Base-by-base conservation (phyloP, 2,329 filamentous ascomycete genomes). In the Neofusicoccum cordaticola region DNA sequence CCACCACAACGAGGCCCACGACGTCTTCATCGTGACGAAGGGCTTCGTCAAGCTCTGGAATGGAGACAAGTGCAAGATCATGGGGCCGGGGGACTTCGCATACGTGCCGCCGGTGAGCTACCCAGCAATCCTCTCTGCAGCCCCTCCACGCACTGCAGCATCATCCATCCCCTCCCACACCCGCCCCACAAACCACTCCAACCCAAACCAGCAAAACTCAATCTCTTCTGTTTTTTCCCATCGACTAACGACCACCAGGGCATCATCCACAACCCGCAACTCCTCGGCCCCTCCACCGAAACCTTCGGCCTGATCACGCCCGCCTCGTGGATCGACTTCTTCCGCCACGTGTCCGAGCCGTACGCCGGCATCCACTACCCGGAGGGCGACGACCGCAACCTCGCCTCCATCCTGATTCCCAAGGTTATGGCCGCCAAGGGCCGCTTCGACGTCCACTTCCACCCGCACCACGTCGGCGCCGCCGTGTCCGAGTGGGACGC, bases 281-380 rank as follows among this genome's bases (percentile, higher is more conserved):
- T 85, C 31, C 74, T 84, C 1, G 83, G 83, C 1, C 78, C 82
- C 0, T 82, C 86, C 66, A 84, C 83, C 2, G 85, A 87, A 67
- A 80, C 80, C 19, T 73, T 84, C 1, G 84, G 84, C 13, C 72
- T 87, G 3, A 82, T 87, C 34, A 82, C 83, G 0, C 85, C 85
- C 0, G 85, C 84, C 4, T 84, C 85, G 69, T 87, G 85, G 85
- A 77, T 85, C 34, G 84, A 87, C 68, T 87, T 87, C 75, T 87
- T 87, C 75, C 80, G 85, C 57, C 83, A 85, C 69, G 80, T 87
- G 7, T 80, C 80, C 34, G 84, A 87, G 71, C 76, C 81, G 0
- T 86, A 82, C 64, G 67, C 74, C 3, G 84, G 84, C 0, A 68
- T 82, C 0, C 67, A 86, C 17, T 79, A 84, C 15, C 84, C 85